Evolutionary conservation across 2,329 filamentous ascomycete species (phyloP), one percentile per base, ranked within the genome.

Genomic region (Arthroderma sp.): DNA sequence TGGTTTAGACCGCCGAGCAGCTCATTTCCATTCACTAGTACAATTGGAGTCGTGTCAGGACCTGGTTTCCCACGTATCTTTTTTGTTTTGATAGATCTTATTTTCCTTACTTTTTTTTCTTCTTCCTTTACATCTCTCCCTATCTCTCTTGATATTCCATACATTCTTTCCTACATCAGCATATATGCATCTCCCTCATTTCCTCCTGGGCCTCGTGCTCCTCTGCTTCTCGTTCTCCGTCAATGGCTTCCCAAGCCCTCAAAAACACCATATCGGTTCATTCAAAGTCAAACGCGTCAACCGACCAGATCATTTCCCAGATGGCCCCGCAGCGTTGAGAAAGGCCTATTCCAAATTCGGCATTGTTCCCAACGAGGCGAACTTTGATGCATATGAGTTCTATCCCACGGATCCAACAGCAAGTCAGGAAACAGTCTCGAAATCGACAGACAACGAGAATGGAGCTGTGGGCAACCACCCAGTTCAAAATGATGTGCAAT

Each of bases 341-440:
- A 83, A 77, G 62, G 76, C 81, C 10, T 80, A 82, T 59, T 64
- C 70, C 53, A 88, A 88, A 60, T 86, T 74, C 61, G 72, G 74
- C 49, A 72, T 80, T 62, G 62, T 65, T 33, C 53, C 65, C 2
- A 63, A 62, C 5, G 57, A 73, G 42, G 55, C 68, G 42, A 66
- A 57, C 8, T 49, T 61, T 11, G 60, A 62, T 29, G 52, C 62
- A 8, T 53, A 63, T 41, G 61, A 65, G 42, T 47, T 61, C 42
- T 57, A 57, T 10, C 54, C 61, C 22, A 52, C 59, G 22, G 40
- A 52, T 27, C 30, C 47, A 50, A 53, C 10, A 50, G 51, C 36
- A 48, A 45, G 49, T 36, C 52, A 52, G 37, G 54, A 54, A n/a
- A 54, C 57, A 40, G 56, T 55, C 10, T 55, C 54, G 28, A 48